Conservation (phyloP, 1,139 yeast species). For the Yamadazyma membranifaciens region DNA sequence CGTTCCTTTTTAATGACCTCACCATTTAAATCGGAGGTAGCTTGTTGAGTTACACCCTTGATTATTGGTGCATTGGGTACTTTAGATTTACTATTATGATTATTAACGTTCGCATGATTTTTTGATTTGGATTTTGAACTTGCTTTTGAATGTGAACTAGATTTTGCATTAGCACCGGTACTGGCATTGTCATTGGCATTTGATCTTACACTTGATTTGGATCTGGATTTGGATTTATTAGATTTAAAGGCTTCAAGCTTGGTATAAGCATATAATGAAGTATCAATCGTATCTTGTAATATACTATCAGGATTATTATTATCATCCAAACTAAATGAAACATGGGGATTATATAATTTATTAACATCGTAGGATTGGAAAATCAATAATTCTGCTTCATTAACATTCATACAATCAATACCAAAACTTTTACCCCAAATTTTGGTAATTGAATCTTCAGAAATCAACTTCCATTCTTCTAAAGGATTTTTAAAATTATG, state of each 20-base stretch:
- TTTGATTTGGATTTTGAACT: not conserved
- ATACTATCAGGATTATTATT: constrained; percentile 22
- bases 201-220: too few species aligned
- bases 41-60: constrained; percentile 4
- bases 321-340: constrained; percentile 24
- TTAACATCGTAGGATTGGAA: constrained; percentile 39
- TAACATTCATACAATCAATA: constrained; percentile 48
- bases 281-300: constrained; percentile 39
- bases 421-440: constrained; percentile 60
- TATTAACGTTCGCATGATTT: not conserved
- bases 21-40: constrained; percentile 19
- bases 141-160: not conserved
- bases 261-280: constrained; percentile 31
- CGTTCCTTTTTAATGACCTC: constrained; percentile 36
- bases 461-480: constrained; percentile 50
- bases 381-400: constrained; percentile 49
- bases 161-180: not conserved
- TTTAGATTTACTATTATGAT: too few species aligned
- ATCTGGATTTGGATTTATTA: not conserved
- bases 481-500: constrained; percentile 13
- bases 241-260: constrained; percentile 6
- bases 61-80: not conserved
- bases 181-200: not conserved
- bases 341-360: constrained; percentile 30
- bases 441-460: constrained; percentile 53